Evolutionary conservation across 1,139 yeast species (phyloP).

Genomic region (Taiozyma sp.): DNA sequence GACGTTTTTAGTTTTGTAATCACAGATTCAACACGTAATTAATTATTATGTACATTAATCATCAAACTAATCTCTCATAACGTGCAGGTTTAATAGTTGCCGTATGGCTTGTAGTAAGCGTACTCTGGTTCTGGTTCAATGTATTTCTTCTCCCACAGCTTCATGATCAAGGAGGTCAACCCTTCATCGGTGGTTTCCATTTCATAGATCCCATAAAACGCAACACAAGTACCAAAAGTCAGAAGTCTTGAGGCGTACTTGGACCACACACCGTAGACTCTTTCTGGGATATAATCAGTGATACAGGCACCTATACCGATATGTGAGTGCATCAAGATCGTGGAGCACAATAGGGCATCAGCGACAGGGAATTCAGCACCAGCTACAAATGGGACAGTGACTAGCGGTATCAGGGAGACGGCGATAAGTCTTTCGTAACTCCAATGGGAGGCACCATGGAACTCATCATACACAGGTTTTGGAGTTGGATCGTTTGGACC

Average conservation of each 20-base stretch:
- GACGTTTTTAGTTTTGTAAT: background rate
- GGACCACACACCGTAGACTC: conserved; percentile 75
- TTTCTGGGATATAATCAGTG: conserved; percentile 80
- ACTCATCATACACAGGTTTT: conserved; percentile 51
- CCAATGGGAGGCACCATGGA: conserved; percentile 90
- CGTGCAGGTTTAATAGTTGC: background rate
- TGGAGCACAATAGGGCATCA: conserved; percentile 62
- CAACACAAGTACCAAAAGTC: conserved; percentile 63
- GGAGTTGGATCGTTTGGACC: conserved; percentile 77
- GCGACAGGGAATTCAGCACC: conserved; percentile 60
- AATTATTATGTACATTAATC: background rate
- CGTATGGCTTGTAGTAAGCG: conserved; percentile 2
- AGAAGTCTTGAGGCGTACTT: conserved; percentile 56
- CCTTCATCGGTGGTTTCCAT: conserved; percentile 72
- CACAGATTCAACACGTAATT: background rate
- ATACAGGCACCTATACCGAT: conserved; percentile 84
- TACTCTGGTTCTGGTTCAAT: conserved; percentile 6
- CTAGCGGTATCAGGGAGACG: conserved; percentile 67
- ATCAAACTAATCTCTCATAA: background rate
- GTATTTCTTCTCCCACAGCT: conserved; percentile 34
- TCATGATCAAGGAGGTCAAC: conserved; percentile 39
- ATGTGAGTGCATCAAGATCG: conserved; percentile 68
- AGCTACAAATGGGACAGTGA: conserved; percentile 64
- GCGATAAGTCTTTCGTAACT: conserved; percentile 69
- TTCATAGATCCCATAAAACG: conserved; percentile 76